Conservation (phyloP, 805 yeast species). For the Cyberlindnera amylophila region DNA sequence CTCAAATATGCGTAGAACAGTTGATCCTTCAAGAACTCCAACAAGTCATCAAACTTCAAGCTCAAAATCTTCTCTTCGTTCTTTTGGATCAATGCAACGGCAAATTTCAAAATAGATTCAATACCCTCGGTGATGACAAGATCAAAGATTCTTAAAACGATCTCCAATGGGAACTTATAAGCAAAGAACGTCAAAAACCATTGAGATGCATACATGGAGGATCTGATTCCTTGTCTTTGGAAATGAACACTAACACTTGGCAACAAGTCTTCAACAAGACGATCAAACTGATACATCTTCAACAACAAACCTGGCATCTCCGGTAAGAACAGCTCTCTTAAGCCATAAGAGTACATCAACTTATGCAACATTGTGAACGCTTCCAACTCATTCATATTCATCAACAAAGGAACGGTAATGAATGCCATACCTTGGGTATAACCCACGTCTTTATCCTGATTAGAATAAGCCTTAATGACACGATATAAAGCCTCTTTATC, state of each 20-base stretch:
- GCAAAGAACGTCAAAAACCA: constrained; percentile 97
- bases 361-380: constrained; percentile 77
- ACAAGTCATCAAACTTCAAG: constrained; percentile 69
- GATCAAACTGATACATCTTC: constrained; percentile 83
- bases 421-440: constrained; percentile 99
- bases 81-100: constrained; percentile 71
- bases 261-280: constrained; percentile 70
- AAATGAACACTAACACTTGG: constrained; percentile 77
- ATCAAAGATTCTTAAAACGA: constrained; percentile 85
- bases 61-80: constrained; percentile 57
- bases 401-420: constrained; percentile 75
- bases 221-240: constrained; percentile 78
- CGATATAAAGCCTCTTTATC: constrained; percentile 66
- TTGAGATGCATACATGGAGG: constrained; percentile 96
- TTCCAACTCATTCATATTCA: constrained; percentile 80
- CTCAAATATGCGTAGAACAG: constrained; percentile 66
- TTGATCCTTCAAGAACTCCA: constrained; percentile 74
- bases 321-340: constrained; percentile 73
- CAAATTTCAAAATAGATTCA: constrained; percentile 81
- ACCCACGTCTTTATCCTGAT: constrained; percentile 90
- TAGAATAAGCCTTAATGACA: constrained; percentile 78
- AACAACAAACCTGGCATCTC: constrained; percentile 93
- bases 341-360: constrained; percentile 80
- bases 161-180: constrained; percentile 86
- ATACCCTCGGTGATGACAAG: constrained; percentile 86